These are phyloP conservation scores for button mushroom (Agaricus bisporus) DNA, from an alignment of 768 basidiomycete species.

Conservation along the genomic window DNA sequence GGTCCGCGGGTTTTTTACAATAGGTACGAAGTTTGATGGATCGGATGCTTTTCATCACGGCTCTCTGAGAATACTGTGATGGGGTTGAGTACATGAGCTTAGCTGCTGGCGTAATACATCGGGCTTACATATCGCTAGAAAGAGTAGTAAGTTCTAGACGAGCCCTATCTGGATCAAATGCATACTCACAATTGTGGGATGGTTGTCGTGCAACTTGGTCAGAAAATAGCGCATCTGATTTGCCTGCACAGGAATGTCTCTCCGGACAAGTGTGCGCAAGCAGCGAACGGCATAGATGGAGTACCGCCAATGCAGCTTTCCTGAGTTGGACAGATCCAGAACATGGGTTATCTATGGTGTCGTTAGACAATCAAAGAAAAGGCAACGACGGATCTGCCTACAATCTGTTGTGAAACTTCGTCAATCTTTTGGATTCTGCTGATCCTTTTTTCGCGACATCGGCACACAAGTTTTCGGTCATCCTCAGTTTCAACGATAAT, in stretches of 20 bases:
- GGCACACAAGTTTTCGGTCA: slow-evolving; percentile 32
- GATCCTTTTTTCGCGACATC: slow-evolving; percentile 38
- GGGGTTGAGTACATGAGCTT: background rate
- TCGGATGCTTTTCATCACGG: slow-evolving; percentile 70
- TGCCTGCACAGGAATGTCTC: slow-evolving; percentile 47
- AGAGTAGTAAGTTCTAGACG: background rate
- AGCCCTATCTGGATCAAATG: background rate
- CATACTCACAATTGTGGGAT: slow-evolving; percentile 57
- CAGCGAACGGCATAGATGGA: slow-evolving; percentile 62
- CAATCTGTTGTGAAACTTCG: slow-evolving; percentile 34
- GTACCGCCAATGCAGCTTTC: slow-evolving; percentile 77
- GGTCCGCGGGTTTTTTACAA: slow-evolving; percentile 45
- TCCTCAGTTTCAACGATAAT: slow-evolving; percentile 25
- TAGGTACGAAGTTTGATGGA: slow-evolving; percentile 80
- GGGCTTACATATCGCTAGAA: slow-evolving; percentile 52
- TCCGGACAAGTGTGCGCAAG: slow-evolving; percentile 61
- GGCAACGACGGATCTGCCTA: slow-evolving; percentile 22
- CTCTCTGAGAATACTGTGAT: slow-evolving; percentile 61
- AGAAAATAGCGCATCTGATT: slow-evolving; percentile 53
- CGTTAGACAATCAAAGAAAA: background rate
- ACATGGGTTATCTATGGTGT: slow-evolving; percentile 24
- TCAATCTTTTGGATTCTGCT: slow-evolving; percentile 37
- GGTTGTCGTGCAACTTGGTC: slow-evolving; percentile 51
- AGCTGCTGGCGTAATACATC: background rate
- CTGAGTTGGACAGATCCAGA: slow-evolving; percentile 51